Percentiles rank a stretch among this genome's conserved stretches.
Conservation (phyloP, 495 filamentous ascomycete genomes). For the Cetradonia linearis region DNA sequence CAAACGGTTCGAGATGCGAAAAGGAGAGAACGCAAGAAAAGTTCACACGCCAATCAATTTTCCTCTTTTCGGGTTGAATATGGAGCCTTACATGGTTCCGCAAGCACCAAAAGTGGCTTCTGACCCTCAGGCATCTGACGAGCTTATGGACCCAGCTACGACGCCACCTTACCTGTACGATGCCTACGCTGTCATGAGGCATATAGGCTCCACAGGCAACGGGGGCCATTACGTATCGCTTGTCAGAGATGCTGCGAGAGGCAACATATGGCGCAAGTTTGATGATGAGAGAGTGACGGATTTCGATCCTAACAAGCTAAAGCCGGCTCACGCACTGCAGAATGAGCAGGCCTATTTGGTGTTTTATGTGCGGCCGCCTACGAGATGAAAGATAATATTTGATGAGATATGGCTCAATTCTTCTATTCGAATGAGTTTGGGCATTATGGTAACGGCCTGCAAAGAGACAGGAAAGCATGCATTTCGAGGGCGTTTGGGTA, state of each 20-base stretch:
- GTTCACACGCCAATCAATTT: conserved; percentile 60
- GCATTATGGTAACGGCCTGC: neutral
- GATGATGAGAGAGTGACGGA: conserved; percentile 53
- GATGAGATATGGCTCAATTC: conserved; percentile 8
- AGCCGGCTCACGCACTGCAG: conserved; percentile 39
- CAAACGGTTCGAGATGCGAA: conserved; percentile 57
- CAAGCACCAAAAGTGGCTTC: conserved; percentile 8
- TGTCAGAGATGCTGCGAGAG: conserved; percentile 48
- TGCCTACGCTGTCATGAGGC: conserved; percentile 60
- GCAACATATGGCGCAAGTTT: conserved; percentile 51
- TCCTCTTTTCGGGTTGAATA: conserved; percentile 52
- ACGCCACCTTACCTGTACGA: conserved; percentile 60
- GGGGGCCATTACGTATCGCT: conserved; percentile 63
- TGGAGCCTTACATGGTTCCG: conserved; percentile 35
- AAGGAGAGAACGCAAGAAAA: conserved; percentile 49
- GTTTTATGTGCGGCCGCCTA: conserved; percentile 49
- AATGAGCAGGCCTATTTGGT: conserved; percentile 61
- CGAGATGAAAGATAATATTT: conserved; percentile 31
- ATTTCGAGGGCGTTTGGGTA: conserved; percentile 19
- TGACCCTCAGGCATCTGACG: conserved; percentile 6
- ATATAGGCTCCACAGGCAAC: conserved; percentile 51
- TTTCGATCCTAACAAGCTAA: conserved; percentile 46
- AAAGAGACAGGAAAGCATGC: neutral
- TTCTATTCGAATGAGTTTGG: neutral
- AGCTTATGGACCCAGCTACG: conserved; percentile 38